phyloP scores from a whole-genome alignment of 2,329 filamentous ascomycete genomes.

The Ophiostoma sp. region DNA sequence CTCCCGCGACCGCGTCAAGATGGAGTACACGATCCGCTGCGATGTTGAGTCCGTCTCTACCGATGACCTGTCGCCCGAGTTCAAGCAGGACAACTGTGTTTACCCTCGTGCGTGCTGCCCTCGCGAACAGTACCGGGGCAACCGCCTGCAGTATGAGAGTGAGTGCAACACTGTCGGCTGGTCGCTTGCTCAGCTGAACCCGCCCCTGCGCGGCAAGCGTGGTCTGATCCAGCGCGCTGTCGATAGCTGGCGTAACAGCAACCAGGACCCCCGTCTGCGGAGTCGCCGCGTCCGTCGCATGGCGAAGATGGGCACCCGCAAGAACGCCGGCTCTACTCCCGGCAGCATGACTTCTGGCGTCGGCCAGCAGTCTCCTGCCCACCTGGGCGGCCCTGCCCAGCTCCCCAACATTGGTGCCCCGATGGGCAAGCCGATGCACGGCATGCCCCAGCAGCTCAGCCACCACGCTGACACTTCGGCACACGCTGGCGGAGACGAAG shows the following conservation, averaged over 20 bases:
- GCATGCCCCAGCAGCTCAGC: slow-evolving; percentile 71
- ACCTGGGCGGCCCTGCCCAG: slow-evolving; percentile 52
- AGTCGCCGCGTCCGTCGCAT: slow-evolving; percentile 90
- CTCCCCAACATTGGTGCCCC: slow-evolving; percentile 59
- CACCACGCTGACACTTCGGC: slow-evolving; percentile 68
- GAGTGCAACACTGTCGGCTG: slow-evolving; percentile 99
- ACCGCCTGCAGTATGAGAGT: slow-evolving; percentile 92
- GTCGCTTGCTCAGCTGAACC: slow-evolving; percentile 91
- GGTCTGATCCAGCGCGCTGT: slow-evolving; percentile 95
- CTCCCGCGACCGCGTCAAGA: slow-evolving; percentile 94
- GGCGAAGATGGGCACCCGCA: slow-evolving; percentile 92
- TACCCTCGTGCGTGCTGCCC: slow-evolving; percentile 92
- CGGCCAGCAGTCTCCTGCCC: slow-evolving; percentile 28
- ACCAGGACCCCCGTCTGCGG: slow-evolving; percentile 87
- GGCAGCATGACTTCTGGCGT: slow-evolving; percentile 35
- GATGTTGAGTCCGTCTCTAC: slow-evolving; percentile 96
- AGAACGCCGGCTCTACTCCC: slow-evolving; percentile 56
- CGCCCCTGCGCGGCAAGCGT: slow-evolving; percentile 85
- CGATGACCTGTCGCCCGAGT: slow-evolving; percentile 78
- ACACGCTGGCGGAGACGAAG: slow-evolving; percentile 74
- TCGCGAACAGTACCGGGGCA: slow-evolving; percentile 95
- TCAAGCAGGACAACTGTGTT: slow-evolving; percentile 98
- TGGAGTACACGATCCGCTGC: slow-evolving; percentile 98
- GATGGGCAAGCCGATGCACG: slow-evolving; percentile 66
- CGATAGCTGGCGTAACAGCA: slow-evolving; percentile 98